Evolutionary conservation across 2,329 filamentous ascomycete species (phyloP), one percentile per base, ranked within the genome.

Genomic region (Cadophora sp.): DNA sequence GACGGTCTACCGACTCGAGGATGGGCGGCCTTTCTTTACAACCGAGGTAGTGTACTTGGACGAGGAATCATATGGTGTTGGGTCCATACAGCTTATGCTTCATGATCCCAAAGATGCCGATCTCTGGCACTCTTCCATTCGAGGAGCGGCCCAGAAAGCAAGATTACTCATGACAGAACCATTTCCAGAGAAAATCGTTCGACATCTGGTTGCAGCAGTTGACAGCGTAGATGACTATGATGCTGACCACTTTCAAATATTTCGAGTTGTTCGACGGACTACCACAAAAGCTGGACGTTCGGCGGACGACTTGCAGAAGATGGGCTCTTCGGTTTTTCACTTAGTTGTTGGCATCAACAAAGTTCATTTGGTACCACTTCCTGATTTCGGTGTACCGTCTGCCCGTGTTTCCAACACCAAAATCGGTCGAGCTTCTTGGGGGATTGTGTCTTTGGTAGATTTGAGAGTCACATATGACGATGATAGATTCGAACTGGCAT

Each of bases 211-310:
- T 24, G 82, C 87, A 48, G 83, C 87, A 64, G 80, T 92, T 26
- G 89, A 92, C 75, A 83, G 86, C 67, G 88, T 91, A 70, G 83
- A 86, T 66, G 90, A 92, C 77, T 92, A 92, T 76, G 88, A 91
- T 71, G 87, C 89, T 37, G 81, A 85, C 34, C 86, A 87, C 70
- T 92, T 91, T 77, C 86, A 86, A 70, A 86, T 92, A 73, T 92
- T 90, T 80, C 87, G 89, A 69, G 89, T 91, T 9, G 87, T 91
- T 29, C 86, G 90, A 74, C 85, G 89, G 69, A 79, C 83, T 14
- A 82, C 82, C 71, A 63, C 74, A 60, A 90, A 89, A 78, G 80
- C 81, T 37, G 80, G 82, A 26, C 82, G 86, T 64, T 90, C 90
- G 8, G 85, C 86, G 19, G 90, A 92, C 68, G 90, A 92, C 72